Base-by-base conservation (phyloP, 495 filamentous ascomycete genomes). In the Penicillium turbatum region DNA sequence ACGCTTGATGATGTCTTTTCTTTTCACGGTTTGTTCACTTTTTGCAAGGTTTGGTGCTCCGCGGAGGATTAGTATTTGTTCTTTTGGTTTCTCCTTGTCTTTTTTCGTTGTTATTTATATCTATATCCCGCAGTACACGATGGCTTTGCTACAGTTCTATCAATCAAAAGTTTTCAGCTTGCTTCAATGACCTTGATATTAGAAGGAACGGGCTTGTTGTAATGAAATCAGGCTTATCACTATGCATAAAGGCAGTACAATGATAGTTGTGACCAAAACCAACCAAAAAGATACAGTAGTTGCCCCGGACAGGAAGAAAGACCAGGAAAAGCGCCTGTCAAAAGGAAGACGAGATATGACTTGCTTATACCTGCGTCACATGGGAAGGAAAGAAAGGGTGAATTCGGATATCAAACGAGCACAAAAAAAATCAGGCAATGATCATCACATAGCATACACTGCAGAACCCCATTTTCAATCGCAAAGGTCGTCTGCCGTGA, bases 61-160 rank as follows among this genome's bases (percentile, higher is more conserved):
- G 31, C 41, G 38, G 11, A 39, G 38, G 32, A 48, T 29, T 27
- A 5, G 16, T 29, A 12, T n/a, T 27, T 15, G 30, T 2, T 39
- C 6, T 16, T 24, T 10, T 0, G 32, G n/a, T 5, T 13, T 16
- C 31, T 27, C 17, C 21, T 49, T 31, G 32, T 15, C 39, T 53
- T 54, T 30, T n/a, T n/a, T 46, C 17, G 6, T 51, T 31, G n/a
- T n/a, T n/a, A n/a, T n/a, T n/a, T n/a, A n/a, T 12, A 51, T 43
- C 41, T 45, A 68, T 68, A 65, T 65, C 65, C 62, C 65, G 53
- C 62, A 63, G 62, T 65, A 67, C 48, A 65, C 59, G 62, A 59
- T 54, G 62, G 59, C 43, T 48, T 53, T 49, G 47, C 42, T 53
- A 30, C 19, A 44, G 13, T 17, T 50, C 29, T 53, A 5, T 37